Percentiles rank a stretch among this genome's conserved stretches.
Evolutionary conservation across 1,139 yeast species (phyloP).

Genomic region (Hemisphaericaspora xylanilytica): DNA sequence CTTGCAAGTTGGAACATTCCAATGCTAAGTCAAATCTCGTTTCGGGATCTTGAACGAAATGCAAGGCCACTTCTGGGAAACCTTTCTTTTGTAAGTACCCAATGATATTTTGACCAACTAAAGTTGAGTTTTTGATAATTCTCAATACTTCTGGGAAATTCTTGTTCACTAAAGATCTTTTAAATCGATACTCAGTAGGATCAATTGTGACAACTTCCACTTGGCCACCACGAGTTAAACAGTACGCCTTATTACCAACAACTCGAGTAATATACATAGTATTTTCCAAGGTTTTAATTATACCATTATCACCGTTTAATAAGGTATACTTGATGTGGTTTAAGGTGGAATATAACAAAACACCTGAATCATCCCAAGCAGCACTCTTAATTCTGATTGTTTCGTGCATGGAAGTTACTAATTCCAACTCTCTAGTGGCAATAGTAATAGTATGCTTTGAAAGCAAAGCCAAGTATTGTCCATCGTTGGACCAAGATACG

Average conservation of each 20-base stretch:
- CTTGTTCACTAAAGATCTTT: constrained; percentile 84
- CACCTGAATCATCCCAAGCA: constrained; percentile 95
- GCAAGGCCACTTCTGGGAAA: constrained; percentile 90
- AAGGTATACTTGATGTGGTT: constrained; percentile 94
- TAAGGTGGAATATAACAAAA: constrained; percentile 86
- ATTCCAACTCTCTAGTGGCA: constrained; percentile 74
- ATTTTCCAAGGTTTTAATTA: constrained; percentile 86
- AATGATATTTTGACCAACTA: constrained; percentile 96
- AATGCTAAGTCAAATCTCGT: constrained; percentile 93
- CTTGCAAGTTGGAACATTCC: constrained; percentile 84
- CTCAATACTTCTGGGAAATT: constrained; percentile 91
- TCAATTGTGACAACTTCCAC: constrained; percentile 79
- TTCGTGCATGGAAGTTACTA: constrained; percentile 86
- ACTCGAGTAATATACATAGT: constrained; percentile 84
- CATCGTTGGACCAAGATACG: constrained; percentile 85
- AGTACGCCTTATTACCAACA: constrained; percentile 67
- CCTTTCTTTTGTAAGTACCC: constrained; percentile 94
- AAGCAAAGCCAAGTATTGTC: constrained; percentile 81
- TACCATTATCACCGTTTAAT: constrained; percentile 92
- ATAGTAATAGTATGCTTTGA: constrained; percentile 92
- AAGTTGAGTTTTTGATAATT: constrained; percentile 80
- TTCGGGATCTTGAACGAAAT: constrained; percentile 94
- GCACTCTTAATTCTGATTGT: constrained; percentile 97
- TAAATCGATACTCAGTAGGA: constrained; percentile 96
- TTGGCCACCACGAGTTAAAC: constrained; percentile 82